A percentile compares a stretch with the other conserved stretches of the same genome.
These are phyloP conservation scores for Cymbidium sinense DNA, from an alignment of 106 monocot genomes.

Conservation along the genomic window DNA sequence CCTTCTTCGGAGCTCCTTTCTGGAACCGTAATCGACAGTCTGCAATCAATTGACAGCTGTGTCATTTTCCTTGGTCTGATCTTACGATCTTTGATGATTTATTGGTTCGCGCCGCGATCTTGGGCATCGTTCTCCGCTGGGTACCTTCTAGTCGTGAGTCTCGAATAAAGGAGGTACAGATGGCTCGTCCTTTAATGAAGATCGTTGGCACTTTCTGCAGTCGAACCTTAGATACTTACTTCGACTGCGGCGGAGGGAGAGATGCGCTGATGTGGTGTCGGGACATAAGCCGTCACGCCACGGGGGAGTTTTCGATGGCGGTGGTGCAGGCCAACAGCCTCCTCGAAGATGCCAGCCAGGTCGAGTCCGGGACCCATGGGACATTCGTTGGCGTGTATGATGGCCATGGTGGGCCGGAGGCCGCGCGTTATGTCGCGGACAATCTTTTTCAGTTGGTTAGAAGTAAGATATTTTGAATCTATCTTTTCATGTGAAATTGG, in stretches of 20 bases:
- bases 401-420: constrained; percentile 19
- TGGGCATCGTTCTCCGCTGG: not conserved
- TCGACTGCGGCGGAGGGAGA: constrained; percentile 15
- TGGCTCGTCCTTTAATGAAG: not conserved
- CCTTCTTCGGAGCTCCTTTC: not conserved
- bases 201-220: not conserved
- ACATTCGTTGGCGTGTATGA: constrained; percentile 19
- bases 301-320: constrained; percentile 78
- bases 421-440: constrained; percentile 7
- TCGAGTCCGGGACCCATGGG: constrained; percentile 42
- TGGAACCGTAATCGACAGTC: not conserved
- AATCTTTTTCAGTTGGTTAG: constrained; percentile 1
- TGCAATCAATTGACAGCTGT: not conserved
- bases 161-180: not conserved
- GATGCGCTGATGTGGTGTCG: constrained; percentile 57
- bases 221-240: constrained; percentile 5
- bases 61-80: not conserved
- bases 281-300: constrained; percentile 42
- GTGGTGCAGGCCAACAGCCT: constrained; percentile 65
- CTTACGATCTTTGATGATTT: not conserved
- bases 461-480: not conserved
- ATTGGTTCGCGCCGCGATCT: not conserved
- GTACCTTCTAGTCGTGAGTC: not conserved
- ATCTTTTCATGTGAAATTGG: not conserved
- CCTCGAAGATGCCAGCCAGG: constrained; percentile 67